phyloP scores from a whole-genome alignment of 495 filamentous ascomycete species.

The Penicillium cinerascens region DNA sequence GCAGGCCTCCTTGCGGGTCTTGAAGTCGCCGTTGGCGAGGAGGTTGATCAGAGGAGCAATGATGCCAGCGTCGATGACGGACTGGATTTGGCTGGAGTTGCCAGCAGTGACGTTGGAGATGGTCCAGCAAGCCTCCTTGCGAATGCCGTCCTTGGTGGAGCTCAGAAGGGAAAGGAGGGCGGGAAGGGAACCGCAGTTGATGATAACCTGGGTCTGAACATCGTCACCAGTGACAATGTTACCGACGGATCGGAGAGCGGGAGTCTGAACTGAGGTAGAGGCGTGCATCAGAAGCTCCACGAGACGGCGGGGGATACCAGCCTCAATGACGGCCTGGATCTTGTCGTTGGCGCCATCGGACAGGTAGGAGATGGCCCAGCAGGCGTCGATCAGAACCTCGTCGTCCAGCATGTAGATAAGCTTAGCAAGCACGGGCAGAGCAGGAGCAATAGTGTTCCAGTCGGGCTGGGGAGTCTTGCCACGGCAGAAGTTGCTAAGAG shows the following conservation, averaged over 20 bases:
- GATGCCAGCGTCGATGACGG: conserved; percentile 95
- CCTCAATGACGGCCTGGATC: conserved; percentile 99
- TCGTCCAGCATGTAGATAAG: conserved; percentile 98
- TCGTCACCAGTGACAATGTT: conserved; percentile 99
- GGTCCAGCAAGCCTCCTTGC: conserved; percentile 99
- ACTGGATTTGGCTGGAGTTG: conserved; percentile 95
- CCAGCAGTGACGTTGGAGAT: conserved; percentile 99
- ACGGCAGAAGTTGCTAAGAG: conserved; percentile 99
- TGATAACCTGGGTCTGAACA: conserved; percentile 98
- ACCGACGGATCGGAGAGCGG: conserved; percentile 92
- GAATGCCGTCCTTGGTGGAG: conserved; percentile 97
- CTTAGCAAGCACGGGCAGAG: conserved; percentile 94
- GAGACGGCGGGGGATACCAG: conserved; percentile 92
- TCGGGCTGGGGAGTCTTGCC: conserved; percentile 99
- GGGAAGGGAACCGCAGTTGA: conserved; percentile 93
- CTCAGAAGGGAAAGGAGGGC: conserved; percentile 88
- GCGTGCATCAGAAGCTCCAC: conserved; percentile 98
- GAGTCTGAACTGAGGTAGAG: conserved; percentile 98
- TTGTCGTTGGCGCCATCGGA: conserved; percentile 99
- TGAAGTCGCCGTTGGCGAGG: conserved; percentile 93
- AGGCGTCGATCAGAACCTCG: conserved; percentile 97
- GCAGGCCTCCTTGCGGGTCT: conserved; percentile 99
- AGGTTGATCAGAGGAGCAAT: conserved; percentile 95
- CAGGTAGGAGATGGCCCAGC: conserved; percentile 99
- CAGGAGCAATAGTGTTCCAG: conserved; percentile 93